These are phyloP conservation scores for Fusarium sp. DNA, from an alignment of 2,329 filamentous ascomycete genomes.

Conservation along the genomic window DNA sequence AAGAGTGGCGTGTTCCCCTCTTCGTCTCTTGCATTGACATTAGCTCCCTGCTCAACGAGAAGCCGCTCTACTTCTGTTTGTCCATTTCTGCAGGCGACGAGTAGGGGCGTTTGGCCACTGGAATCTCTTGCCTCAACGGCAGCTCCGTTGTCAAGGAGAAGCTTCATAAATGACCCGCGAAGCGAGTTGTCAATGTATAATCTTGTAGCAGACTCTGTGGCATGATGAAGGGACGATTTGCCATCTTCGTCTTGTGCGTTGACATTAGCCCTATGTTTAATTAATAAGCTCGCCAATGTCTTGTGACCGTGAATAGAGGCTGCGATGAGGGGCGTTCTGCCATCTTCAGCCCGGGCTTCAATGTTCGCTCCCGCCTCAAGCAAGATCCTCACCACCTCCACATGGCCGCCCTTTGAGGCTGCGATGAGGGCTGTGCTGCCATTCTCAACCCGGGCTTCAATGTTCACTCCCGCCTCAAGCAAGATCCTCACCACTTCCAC, in stretches of 20 bases:
- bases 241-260: background rate
- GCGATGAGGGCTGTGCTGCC: background rate
- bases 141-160: background rate
- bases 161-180: background rate
- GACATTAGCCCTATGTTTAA: background rate
- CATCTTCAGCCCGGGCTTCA: background rate
- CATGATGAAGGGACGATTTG: background rate
- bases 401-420: background rate
- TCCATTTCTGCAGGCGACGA: fast-evolving
- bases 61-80: fast-evolving
- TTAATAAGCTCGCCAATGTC: background rate
- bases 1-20: too few species aligned
- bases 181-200: too few species aligned
- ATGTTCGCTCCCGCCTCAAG: background rate
- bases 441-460: background rate
- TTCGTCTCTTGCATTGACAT: background rate
- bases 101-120: background rate
- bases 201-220: too few species aligned
- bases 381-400: background rate
- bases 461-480: background rate
- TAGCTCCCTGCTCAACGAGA: background rate
- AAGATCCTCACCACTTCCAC: background rate
- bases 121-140: background rate
- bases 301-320: background rate
- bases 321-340: background rate